Evolutionary conservation across 345 rosid genomes (phyloP).

Genomic region (Ceriops decandra): DNA sequence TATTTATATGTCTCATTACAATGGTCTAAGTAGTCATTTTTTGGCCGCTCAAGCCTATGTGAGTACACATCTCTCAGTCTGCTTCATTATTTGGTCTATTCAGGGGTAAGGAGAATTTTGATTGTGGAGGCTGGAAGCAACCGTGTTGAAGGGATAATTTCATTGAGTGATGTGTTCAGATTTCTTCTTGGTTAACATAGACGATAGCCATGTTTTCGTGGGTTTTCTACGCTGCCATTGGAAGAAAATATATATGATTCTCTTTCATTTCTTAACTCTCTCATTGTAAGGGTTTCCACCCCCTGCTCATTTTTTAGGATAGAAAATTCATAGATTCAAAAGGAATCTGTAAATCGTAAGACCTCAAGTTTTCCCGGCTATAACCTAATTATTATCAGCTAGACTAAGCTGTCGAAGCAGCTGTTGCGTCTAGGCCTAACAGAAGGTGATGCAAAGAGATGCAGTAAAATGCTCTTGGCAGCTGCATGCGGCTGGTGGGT

Average conservation of each 20-base stretch:
- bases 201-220: not conserved
- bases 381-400: conserved; percentile 17
- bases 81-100: conserved; percentile 7
- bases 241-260: conserved; percentile 22
- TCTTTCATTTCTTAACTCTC: conserved; percentile 14
- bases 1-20: not conserved
- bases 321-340: conserved; percentile 38
- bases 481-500: conserved; percentile 14
- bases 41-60: not conserved
- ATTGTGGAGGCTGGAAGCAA: conserved; percentile 85
- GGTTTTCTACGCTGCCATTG: conserved; percentile 8
- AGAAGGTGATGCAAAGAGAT: conserved; percentile 14
- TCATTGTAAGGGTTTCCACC: conserved; percentile 23
- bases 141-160: conserved; percentile 80
- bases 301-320: conserved; percentile 27
- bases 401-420: conserved; percentile 19
- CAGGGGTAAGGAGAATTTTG: conserved; percentile 70
- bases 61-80: not conserved
- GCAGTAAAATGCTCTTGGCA: conserved; percentile 5
- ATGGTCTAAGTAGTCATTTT: not conserved
- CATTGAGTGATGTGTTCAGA: conserved; percentile 64
- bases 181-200: conserved; percentile 49
- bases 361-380: conserved; percentile 16
- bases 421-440: conserved; percentile 24
- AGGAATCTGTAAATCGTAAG: conserved; percentile 49